Base-by-base conservation (phyloP, 176 grass and related monocot species). In the Musa troglodytarum region DNA sequence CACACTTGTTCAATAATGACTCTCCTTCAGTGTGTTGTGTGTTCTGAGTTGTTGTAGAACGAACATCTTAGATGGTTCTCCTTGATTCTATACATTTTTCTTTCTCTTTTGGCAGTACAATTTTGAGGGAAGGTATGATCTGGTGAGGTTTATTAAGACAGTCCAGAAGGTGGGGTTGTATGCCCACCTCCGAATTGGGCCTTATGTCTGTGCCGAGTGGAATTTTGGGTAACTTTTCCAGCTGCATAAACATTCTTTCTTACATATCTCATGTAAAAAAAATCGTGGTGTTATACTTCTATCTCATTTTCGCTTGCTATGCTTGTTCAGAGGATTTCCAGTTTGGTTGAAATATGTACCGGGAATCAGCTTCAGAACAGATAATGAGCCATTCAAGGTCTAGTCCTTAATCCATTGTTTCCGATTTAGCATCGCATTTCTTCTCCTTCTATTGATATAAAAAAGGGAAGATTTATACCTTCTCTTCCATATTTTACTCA, bases 341-440 rank as follows among this genome's bases (percentile, higher is more conserved):
- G 95, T 99, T 72, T 99, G 95, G 95, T 76, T 99, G 70, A 99
- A 99, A 71, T 99, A 99, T 86, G 86, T 99, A 63, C 86, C 91
- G 63, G 95, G 95, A 67, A 99, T 99, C 83, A 94, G 91, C 84
- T 98, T 98, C 76, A 93, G 95, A 78, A 98, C 90, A 24, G 95
- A 98, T 63, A 98, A 98, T 61, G 95, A 86, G 24, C 95, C 95
- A 53, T 98, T 98, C 77, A 98, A 98, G 88, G 95, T 98, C 1
- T 56, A 50, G 75, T 34, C 59, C 52, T 76, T 57, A 15, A 23
- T 14, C 67, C 26, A 28, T 28, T 28, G 26, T 28, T 28, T 28
- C 26, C 17, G 8, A 16, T 11, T 43, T 43, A 43, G 16, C 49
- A 16, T 50, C 29, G 0, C 34, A 43, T 43, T 43, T 43, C 34